Base-by-base conservation (phyloP, 495 filamentous ascomycete species). In the Saxophila tyrrhenica region DNA sequence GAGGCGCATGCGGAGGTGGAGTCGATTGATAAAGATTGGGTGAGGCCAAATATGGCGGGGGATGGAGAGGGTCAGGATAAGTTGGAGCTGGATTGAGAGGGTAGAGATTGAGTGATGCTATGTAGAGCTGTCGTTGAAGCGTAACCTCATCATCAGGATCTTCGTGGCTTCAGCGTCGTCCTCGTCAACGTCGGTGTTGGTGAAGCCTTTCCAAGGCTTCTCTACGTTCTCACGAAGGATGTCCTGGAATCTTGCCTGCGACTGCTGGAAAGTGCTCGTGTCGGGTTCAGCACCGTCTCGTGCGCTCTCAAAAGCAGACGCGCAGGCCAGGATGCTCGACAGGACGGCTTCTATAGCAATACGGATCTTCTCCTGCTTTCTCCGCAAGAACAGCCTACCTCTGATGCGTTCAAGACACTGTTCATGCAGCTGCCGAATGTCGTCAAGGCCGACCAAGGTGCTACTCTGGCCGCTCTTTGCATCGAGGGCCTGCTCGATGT, bases 311-410 rank as follows among this genome's bases (percentile, higher is more conserved):
- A 20, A 11, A 9, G 21, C 19, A n/a, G 25, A 47, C 0, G 52
- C 46, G 0, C n/a, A 29, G 2, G 22, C 41, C 44, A 97, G 70
- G 24, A 95, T 79, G 0, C 80, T 63, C 5, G 70, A 72, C 55
- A 94, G 90, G 3, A 89, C 86, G 13, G 85, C 81, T 50, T 94
- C 87, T 0, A 97, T 70, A 0, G 94, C 68, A 39, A 75, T 77
- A 64, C 89, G 75, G 0, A 88, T 80, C 0, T 85, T 80, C 25
- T 78, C 72, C 62, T 90, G 86, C 22, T 83, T 71, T 57, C 80
- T 81, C 46, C 82, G 65, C 0, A 95, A 73, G 17, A 96, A 72
- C 0, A 92, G 71, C 0, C 79, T 77, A 55, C 80, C 81, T 70
- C 94, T 77, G 52, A 95, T 87, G 25, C 77, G 72, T 60, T 95